Evolutionary conservation across 164 flowering plant genomes (phyloP), one percentile per base, ranked within the genome.

Genomic region (Nelumbo lutea): DNA sequence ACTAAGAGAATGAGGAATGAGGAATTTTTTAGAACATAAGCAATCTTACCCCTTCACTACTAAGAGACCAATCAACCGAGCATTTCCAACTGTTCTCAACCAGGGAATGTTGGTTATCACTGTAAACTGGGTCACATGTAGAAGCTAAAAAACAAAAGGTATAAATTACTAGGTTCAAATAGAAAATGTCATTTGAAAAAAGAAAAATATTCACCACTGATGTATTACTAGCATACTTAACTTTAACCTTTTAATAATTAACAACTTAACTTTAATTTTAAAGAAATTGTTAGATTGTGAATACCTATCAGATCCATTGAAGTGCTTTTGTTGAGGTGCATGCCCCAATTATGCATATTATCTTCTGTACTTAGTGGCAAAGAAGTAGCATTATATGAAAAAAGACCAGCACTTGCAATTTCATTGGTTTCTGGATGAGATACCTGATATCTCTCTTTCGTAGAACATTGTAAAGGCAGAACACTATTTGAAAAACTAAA

Each of bases 381-480:
- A 72, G 75, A 68, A 48, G 69, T 11, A 70, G 15, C 75, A 59
- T 58, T 76, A 68, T 48, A 50, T 53, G 38, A 48, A 59, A 42
- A 57, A 65, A 71, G n/a, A 44, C 79, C 80, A 76, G 41, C 60
- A 51, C 68, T 72, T 39, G 79, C 65, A 77, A 59, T 81, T 56
- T 56, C 73, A 75, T 73, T 56, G 45, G 50, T 43, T 65, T 76
- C 86, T 75, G 86, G 80, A 72, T 71, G 15, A 64, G 80, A 80
- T 78, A 83, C 82, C 95, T 85, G 94, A 79, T 76, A 73, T 66
- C 68, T 82, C 97, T 88, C 96, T 85, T 86, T 80, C 59, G 97
- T 91, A 83, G 70, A 60, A 75, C 77, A 69, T 77, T 84, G 97
- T 89, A 93, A 89, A 93, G 98, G 98, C 78, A 83, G 56, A 88